A percentile compares a stretch with the other conserved stretches of the same genome.
Conservation (phyloP, 2,329 filamentous ascomycete species). For the Beauveria caledonica region DNA sequence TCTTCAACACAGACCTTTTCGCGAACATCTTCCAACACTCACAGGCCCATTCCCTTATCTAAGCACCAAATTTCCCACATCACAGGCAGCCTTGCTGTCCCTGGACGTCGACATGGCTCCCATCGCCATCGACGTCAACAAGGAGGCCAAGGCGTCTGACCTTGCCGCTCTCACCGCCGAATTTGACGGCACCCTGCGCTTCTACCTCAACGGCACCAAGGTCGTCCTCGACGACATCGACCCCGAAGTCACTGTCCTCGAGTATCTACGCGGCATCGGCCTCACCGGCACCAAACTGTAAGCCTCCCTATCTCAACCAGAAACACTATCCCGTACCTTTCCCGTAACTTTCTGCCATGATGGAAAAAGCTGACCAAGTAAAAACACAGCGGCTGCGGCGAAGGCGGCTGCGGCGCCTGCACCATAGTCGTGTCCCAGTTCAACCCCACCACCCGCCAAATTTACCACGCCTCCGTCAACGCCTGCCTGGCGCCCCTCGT, state of each 20-base stretch:
- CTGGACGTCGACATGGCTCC: slow-evolving; percentile 40
- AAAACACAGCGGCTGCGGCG: slow-evolving; percentile 64
- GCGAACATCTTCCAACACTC: not conserved
- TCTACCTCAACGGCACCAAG: slow-evolving; percentile 91
- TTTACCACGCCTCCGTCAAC: slow-evolving; percentile 96
- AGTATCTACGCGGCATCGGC: slow-evolving; percentile 88
- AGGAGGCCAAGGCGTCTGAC: slow-evolving; percentile 26
- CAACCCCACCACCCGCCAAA: slow-evolving; percentile 83
- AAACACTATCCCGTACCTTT: no score
- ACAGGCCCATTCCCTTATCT: not conserved
- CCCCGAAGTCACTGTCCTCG: slow-evolving; percentile 83
- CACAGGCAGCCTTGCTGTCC: not conserved
- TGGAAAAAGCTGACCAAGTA: no score
- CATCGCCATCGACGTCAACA: slow-evolving; percentile 43
- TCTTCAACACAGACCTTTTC: not conserved
- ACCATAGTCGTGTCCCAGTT: slow-evolving; percentile 91
- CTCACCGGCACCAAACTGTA: slow-evolving; percentile 88
- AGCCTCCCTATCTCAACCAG: slow-evolving; percentile 15
- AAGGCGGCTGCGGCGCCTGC: slow-evolving; percentile 93
- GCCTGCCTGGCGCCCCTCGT: slow-evolving; percentile 89
- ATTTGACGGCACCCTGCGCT: slow-evolving; percentile 82
- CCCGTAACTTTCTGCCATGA: no score
- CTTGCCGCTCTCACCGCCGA: slow-evolving; percentile 52
- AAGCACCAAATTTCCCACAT: not conserved
- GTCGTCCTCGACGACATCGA: slow-evolving; percentile 81